phyloP scores from a whole-genome alignment of 2,329 filamentous ascomycete species.

The Talaromyces islandicus region DNA sequence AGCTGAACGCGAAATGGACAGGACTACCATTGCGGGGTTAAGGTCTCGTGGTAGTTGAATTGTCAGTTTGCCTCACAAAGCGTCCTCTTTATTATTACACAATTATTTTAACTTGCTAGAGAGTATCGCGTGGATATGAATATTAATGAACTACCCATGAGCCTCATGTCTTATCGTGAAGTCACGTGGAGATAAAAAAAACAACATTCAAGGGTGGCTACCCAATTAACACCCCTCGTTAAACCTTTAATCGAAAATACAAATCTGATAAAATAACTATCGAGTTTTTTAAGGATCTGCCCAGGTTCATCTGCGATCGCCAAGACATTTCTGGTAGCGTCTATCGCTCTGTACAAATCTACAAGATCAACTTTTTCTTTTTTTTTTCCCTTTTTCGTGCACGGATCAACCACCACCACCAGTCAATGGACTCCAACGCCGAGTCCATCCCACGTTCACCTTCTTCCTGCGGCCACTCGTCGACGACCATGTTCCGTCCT shows the following conservation, averaged over 20 bases:
- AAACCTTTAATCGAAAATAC: not conserved
- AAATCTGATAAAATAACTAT: not conserved
- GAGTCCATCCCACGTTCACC: not conserved
- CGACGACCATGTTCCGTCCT: conserved; percentile 60
- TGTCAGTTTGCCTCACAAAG: not conserved
- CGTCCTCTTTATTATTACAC: not conserved
- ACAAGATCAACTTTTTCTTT: not conserved
- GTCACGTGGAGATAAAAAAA: conserved; percentile 4
- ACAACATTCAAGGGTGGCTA: not conserved
- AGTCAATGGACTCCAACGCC: conserved; percentile 16
- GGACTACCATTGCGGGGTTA: conserved; percentile 37
- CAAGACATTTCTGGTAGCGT: not conserved
- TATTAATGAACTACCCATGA: not conserved
- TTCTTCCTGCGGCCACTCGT: not conserved
- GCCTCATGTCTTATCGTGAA: not conserved
- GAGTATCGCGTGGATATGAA: not conserved
- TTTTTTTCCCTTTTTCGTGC: not conserved
- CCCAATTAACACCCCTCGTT: not conserved
- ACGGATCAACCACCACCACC: conserved; percentile 5
- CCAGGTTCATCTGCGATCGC: not conserved
- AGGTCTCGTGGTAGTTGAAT: conserved; percentile 13
- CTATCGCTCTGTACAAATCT: not conserved
- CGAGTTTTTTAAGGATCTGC: not conserved
- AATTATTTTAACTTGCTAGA: not conserved
- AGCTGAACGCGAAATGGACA: conserved; percentile 50